A percentile compares a stretch with the other conserved stretches of the same genome.
Evolutionary conservation across 2,329 filamentous ascomycete species (phyloP).

Genomic region (Fusarium lateritium): DNA sequence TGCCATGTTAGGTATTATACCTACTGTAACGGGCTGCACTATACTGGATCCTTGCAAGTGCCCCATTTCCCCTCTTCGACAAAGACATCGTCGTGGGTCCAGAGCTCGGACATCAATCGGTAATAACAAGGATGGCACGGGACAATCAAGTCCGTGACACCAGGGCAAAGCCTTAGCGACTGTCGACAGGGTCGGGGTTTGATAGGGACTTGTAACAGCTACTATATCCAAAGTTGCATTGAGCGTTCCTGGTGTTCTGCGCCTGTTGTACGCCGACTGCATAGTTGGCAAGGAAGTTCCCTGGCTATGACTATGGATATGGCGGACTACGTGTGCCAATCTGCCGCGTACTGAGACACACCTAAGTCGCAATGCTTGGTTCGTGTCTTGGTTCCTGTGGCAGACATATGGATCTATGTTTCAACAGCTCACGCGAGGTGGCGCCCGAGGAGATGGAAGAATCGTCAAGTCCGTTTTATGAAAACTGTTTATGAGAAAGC

Average conservation of each 20-base stretch:
- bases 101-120: constrained; percentile 41
- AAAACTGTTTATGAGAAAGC: not conserved
- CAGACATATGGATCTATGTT: constrained; percentile 1
- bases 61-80: constrained; percentile 28
- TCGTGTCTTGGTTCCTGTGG: not conserved
- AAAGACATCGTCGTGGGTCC: constrained; percentile 38
- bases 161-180: constrained; percentile 18
- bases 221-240: constrained; percentile 16
- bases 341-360: no score
- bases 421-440: not conserved
- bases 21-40: constrained; percentile 11
- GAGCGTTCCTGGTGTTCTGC: constrained; percentile 21
- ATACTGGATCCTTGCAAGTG: constrained; percentile 29
- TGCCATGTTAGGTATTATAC: constrained; percentile 9
- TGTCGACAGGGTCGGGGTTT: constrained; percentile 15
- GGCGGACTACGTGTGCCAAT: no score
- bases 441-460: not conserved
- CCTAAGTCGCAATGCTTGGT: no score
- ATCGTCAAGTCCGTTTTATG: not conserved
- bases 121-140: constrained; percentile 39
- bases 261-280: constrained; percentile 8
- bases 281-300: constrained; percentile 3
- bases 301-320: not conserved
- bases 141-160: constrained; percentile 13
- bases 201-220: constrained; percentile 20